These are phyloP conservation scores for Punctularia strigosozonata DNA, from an alignment of 768 basidiomycete species.

Conservation along the genomic window DNA sequence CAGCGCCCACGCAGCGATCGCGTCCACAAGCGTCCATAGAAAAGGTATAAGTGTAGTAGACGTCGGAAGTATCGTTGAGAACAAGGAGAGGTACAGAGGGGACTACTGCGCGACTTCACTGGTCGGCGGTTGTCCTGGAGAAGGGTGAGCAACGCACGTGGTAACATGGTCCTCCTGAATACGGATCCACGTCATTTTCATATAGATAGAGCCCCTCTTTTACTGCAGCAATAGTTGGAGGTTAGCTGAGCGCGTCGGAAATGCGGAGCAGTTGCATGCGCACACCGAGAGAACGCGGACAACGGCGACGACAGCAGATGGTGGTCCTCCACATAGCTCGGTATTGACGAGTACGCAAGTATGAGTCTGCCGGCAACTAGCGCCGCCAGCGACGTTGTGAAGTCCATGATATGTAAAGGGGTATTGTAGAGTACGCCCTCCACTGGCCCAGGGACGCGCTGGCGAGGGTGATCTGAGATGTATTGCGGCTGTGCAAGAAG, in stretches of 20 bases:
- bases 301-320: constrained; percentile 74
- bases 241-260: constrained; percentile 6
- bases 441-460: no score
- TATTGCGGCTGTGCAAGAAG: no score
- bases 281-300: constrained; percentile 69
- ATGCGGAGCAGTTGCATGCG: constrained; percentile 16
- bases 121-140: background rate
- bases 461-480: no score
- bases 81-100: constrained; percentile 65
- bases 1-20: constrained; percentile 55
- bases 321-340: constrained; percentile 46
- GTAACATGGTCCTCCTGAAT: constrained; percentile 74
- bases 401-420: no score
- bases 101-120: constrained; percentile 42
- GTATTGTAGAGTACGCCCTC: no score
- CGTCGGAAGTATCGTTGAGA: constrained; percentile 56
- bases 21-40: constrained; percentile 64
- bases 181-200: constrained; percentile 70
- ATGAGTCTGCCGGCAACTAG: constrained; percentile 38
- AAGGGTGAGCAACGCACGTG: constrained; percentile 44
- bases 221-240: constrained; percentile 41
- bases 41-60: constrained; percentile 35
- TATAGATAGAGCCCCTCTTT: constrained; percentile 84
- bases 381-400: no score
- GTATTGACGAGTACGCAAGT: constrained; percentile 39